Conservation (phyloP, 345 rosid genomes). For the Brassica rapa region DNA sequence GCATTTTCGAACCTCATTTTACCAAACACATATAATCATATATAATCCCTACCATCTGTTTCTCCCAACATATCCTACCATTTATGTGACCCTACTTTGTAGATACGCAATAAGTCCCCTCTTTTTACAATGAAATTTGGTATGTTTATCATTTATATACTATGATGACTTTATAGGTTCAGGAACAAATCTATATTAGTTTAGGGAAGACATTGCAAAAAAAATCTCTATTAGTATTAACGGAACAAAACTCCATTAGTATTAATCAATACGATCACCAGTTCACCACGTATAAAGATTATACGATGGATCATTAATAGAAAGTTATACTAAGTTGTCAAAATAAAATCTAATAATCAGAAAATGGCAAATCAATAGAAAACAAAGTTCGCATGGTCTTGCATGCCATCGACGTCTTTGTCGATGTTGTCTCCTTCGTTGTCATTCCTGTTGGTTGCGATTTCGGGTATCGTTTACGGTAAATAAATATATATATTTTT, state of each 20-base stretch:
- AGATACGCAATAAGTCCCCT: conserved; percentile 19
- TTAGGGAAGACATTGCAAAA: too few relatives aligned
- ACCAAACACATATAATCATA: conserved; percentile 20
- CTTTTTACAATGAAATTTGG: neutral
- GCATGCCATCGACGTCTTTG: neutral
- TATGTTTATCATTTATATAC: neutral
- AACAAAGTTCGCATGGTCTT: neutral
- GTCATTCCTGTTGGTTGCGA: neutral
- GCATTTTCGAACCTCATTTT: conserved; percentile 29
- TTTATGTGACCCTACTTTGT: conserved; percentile 27
- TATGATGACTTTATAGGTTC: neutral
- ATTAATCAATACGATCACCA: neutral
- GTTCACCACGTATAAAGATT: neutral
- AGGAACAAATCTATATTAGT: neutral
- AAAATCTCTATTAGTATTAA: too few relatives aligned
- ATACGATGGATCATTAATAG: neutral
- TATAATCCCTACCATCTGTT: conserved; percentile 30
- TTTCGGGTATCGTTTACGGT: neutral
- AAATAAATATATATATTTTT: neutral
- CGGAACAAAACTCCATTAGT: neutral
- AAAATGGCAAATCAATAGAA: neutral
- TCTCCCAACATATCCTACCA: conserved; percentile 22
- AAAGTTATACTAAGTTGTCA: neutral
- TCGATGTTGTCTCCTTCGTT: neutral
- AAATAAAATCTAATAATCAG: neutral